phyloP scores from a whole-genome alignment of 768 basidiomycete species.

The Sarcodon aspratus region DNA sequence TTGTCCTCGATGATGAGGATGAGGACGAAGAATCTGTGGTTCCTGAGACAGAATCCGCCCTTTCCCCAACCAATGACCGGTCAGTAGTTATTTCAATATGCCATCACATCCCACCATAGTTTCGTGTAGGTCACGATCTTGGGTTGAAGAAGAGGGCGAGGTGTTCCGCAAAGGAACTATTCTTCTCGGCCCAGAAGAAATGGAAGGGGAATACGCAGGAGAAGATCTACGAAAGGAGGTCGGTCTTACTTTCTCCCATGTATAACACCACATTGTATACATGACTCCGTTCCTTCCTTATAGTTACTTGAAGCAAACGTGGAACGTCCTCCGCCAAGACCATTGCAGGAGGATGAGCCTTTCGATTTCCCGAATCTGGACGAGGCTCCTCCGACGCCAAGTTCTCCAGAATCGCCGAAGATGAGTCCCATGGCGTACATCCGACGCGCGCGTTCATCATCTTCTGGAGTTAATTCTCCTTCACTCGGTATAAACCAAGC shows the following conservation, averaged over 20 bases:
- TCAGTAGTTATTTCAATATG: constrained; percentile 17
- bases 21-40: constrained; percentile 12
- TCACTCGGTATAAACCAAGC: too few relatives aligned
- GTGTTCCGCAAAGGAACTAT: constrained; percentile 87
- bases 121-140: constrained; percentile 50
- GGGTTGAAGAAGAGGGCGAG: constrained; percentile 94
- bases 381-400: background rate
- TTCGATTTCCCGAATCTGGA: constrained; percentile 10
- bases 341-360: constrained; percentile 43
- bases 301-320: constrained; percentile 81
- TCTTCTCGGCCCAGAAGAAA: constrained; percentile 71
- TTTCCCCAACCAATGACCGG: constrained; percentile 34
- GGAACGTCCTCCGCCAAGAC: constrained; percentile 71
- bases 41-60: constrained; percentile 21
- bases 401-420: constrained; percentile 22
- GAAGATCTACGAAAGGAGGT: constrained; percentile 82
- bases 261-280: background rate
- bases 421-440: constrained; percentile 49
- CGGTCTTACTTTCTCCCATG: constrained; percentile 10
- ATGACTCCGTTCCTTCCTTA: background rate
- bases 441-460: constrained; percentile 41
- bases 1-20: constrained; percentile 33
- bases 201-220: constrained; percentile 82
- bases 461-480: constrained; percentile 5
- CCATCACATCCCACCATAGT: too few relatives aligned